Percentiles rank a stretch among this genome's conserved stretches.
Conservation (phyloP, 257 asterid species). For the Solanum tarapatanum region DNA sequence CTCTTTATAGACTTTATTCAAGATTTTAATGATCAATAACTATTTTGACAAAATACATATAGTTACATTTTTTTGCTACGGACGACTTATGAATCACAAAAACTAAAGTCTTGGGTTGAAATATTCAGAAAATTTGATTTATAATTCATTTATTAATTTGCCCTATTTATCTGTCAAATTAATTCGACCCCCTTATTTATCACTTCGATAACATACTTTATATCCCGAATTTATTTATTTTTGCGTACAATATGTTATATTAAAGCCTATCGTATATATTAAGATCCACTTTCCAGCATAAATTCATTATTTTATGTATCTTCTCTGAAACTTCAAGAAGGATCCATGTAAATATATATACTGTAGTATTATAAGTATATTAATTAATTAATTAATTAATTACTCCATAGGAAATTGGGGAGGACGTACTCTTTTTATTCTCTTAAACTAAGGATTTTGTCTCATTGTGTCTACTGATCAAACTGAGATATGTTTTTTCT, state of each 20-base stretch:
- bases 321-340: not conserved
- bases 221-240: too few species aligned
- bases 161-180: too few species aligned
- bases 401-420: not conserved
- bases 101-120: too few species aligned
- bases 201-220: too few species aligned
- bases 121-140: too few species aligned
- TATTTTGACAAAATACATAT: too few species aligned
- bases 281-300: not conserved
- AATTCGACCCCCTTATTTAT: too few species aligned
- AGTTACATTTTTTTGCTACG: too few species aligned
- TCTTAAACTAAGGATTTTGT: constrained; percentile 8
- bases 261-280: not conserved
- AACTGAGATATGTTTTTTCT: not conserved
- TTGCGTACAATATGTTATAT: not conserved
- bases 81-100: too few species aligned
- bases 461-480: not conserved
- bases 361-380: not conserved
- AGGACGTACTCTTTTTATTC: not conserved
- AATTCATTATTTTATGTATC: not conserved
- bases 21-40: too few species aligned
- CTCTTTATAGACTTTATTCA: too few species aligned
- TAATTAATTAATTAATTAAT: not conserved
- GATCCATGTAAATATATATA: not conserved
- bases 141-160: too few species aligned